A percentile compares a stretch with the other conserved stretches of the same genome.
Evolutionary conservation across 2,329 filamentous ascomycete species (phyloP).

Genomic region (Apiospora arundinis): DNA sequence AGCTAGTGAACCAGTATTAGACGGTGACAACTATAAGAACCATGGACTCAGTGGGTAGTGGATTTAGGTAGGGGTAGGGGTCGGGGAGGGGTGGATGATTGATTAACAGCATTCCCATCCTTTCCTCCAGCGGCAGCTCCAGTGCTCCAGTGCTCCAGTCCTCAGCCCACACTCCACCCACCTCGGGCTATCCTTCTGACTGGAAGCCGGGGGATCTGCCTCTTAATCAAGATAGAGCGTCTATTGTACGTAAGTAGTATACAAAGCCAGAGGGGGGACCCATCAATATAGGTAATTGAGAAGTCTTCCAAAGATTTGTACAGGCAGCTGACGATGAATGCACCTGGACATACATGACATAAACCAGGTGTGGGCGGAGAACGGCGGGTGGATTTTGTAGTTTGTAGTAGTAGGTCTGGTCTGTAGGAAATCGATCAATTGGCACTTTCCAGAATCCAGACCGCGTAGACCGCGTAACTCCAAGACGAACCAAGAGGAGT

Average conservation of each 20-base stretch:
- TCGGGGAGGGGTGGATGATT: background rate
- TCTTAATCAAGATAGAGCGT: constrained; percentile 7
- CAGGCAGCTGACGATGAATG: constrained; percentile 2
- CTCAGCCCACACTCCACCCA: constrained; percentile 9
- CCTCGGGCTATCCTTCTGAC: constrained; percentile 17
- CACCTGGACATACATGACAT: background rate
- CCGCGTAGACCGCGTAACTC: constrained; percentile 4
- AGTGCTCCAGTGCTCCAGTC: background rate
- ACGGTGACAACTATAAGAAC: constrained; percentile 12
- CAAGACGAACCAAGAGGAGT: background rate
- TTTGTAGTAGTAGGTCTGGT: background rate
- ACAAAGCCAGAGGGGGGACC: background rate
- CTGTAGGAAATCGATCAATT: background rate
- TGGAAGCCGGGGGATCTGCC: constrained; percentile 18
- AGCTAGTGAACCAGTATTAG: constrained; percentile 10
- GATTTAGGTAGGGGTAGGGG: background rate
- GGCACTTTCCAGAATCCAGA: background rate
- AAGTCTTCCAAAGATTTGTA: background rate
- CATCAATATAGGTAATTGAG: background rate
- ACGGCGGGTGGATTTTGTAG: background rate
- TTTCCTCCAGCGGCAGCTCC: background rate
- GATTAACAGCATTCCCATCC: background rate
- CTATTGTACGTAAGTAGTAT: constrained; percentile 14
- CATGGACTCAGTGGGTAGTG: background rate
- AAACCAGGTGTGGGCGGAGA: constrained; percentile 14